Evolutionary conservation across 108 stramenopile species (phyloP).

Genomic region (Aurantiochytrium sp.): DNA sequence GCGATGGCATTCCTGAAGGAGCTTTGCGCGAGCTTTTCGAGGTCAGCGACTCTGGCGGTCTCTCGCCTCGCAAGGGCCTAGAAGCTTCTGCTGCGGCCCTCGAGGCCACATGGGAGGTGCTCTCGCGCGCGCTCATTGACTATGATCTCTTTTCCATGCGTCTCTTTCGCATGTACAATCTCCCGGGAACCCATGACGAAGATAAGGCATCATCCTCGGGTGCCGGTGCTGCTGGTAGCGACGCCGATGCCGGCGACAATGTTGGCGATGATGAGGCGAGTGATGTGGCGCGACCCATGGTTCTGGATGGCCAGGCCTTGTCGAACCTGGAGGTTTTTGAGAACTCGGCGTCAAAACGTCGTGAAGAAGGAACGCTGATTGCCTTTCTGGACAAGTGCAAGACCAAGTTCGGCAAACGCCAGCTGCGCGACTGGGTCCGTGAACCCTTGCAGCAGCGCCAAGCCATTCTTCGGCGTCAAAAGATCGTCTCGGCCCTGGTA

Average conservation of each 20-base stretch:
- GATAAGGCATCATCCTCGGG: background rate
- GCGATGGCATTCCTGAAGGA: background rate
- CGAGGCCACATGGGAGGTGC: background rate
- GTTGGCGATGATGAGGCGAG: background rate
- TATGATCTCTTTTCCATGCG: conserved; percentile 18
- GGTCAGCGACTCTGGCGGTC: background rate
- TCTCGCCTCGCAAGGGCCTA: background rate
- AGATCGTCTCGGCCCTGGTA: conserved; percentile 83
- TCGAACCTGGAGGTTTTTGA: conserved; percentile 88
- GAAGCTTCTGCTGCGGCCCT: background rate
- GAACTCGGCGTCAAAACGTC: conserved; percentile 52
- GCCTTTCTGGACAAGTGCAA: conserved; percentile 76
- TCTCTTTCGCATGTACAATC: background rate
- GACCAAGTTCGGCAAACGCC: conserved; percentile 81
- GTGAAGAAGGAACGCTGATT: conserved; percentile 69
- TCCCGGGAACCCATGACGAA: background rate
- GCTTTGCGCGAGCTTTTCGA: background rate
- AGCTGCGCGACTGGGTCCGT: conserved; percentile 87
- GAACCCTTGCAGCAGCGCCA: conserved; percentile 72
- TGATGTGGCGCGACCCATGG: conserved; percentile 45
- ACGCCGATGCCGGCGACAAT: background rate
- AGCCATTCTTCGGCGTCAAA: conserved; percentile 81
- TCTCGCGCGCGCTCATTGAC: conserved; percentile 21
- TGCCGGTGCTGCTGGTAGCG: background rate
- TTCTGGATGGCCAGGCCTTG: conserved; percentile 86